Evolutionary conservation across 257 asterid genomes (phyloP).

Genomic region (Gentiana straminea): DNA sequence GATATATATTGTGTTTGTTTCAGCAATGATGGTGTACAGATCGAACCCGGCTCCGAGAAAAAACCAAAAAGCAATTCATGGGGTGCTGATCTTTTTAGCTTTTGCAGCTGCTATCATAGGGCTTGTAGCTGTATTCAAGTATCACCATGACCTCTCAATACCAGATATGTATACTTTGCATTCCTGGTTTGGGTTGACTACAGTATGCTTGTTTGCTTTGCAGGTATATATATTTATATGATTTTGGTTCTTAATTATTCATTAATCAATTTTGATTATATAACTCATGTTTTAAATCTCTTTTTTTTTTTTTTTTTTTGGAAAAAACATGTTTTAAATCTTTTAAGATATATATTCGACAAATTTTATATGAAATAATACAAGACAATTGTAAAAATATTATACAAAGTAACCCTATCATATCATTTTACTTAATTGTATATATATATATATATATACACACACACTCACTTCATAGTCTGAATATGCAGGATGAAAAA

Average conservation of each 20-base stretch:
- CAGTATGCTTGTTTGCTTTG: slow-evolving; percentile 37
- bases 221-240: slow-evolving; percentile 25
- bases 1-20: neutral
- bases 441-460: too few species aligned
- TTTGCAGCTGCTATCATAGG: slow-evolving; percentile 37
- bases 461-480: too few species aligned
- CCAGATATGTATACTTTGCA: slow-evolving; percentile 42
- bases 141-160: slow-evolving; percentile 24
- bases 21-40: slow-evolving; percentile 47
- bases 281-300: too few species aligned
- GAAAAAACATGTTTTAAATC: too few species aligned
- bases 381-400: too few species aligned
- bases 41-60: slow-evolving; percentile 13
- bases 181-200: slow-evolving; percentile 63
- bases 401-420: too few species aligned
- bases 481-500: too few species aligned
- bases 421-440: too few species aligned
- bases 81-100: slow-evolving; percentile 33
- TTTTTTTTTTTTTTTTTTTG: neutral
- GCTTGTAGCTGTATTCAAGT: slow-evolving; percentile 48
- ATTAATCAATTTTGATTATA: too few species aligned
- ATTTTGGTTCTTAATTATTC: neutral
- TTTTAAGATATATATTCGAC: neutral
- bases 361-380: neutral
- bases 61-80: slow-evolving; percentile 30